Conservation (phyloP, 108 stramenopile species). For the Cyclostephanos invisitatus region DNA sequence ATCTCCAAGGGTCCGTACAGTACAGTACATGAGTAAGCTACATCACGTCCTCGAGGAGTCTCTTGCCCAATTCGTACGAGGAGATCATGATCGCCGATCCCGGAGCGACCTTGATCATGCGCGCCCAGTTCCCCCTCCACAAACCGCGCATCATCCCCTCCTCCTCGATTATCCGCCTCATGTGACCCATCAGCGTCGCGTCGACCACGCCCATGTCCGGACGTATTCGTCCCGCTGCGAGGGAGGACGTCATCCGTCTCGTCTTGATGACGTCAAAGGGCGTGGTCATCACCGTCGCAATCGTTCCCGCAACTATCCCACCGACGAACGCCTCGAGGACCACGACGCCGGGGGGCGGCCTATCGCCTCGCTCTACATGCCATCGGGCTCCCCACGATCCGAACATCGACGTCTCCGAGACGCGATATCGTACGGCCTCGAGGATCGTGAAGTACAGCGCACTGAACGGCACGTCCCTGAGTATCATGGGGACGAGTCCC, state of each 20-base stretch:
- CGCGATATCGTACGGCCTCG: slow-evolving; percentile 53
- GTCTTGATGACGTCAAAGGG: slow-evolving; percentile 98
- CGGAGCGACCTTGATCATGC: slow-evolving; percentile 92
- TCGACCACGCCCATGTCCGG: background rate
- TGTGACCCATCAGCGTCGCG: slow-evolving; percentile 4
- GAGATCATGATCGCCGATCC: slow-evolving; percentile 97
- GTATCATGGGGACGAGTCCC: slow-evolving; percentile 84
- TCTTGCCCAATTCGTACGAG: slow-evolving; percentile 89
- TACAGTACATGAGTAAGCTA: too few species aligned
- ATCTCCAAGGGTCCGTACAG: too few species aligned
- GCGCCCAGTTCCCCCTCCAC: slow-evolving; percentile 83
- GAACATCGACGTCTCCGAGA: slow-evolving; percentile 1
- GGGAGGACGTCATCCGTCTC: slow-evolving; percentile 66
- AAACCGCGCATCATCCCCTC: slow-evolving; percentile 66
- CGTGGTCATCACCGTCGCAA: slow-evolving; percentile 88
- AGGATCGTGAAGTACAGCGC: slow-evolving; percentile 90
- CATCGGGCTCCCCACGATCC: slow-evolving; percentile 17
- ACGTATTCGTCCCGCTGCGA: too few species aligned
- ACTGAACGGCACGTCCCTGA: slow-evolving; percentile 93
- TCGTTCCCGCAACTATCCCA: slow-evolving; percentile 76
- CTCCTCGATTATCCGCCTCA: slow-evolving; percentile 40
- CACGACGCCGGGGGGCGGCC: slow-evolving; percentile 16
- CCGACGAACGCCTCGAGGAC: slow-evolving; percentile 67
- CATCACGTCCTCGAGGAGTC: slow-evolving; percentile 35
- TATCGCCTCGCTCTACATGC: slow-evolving; percentile 11